These are phyloP conservation scores for Fusarium sp. DNA, from an alignment of 2,329 filamentous ascomycete genomes.

Conservation along the genomic window DNA sequence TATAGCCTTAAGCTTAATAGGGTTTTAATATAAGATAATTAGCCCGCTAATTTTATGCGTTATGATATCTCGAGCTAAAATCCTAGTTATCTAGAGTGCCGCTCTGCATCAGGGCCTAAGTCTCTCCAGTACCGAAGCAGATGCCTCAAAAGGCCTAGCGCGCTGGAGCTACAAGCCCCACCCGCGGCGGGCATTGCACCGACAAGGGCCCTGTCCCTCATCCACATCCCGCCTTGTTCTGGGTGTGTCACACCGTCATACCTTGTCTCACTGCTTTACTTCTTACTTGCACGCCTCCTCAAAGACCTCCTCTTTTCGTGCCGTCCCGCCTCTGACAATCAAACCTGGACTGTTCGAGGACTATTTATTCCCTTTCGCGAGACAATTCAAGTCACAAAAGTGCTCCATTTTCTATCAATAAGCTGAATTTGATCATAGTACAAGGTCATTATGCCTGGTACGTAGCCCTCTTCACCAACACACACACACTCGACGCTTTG, in stretches of 20 bases:
- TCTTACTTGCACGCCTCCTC: slow-evolving; percentile 27
- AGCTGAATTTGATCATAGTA: not conserved
- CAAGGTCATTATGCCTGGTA: slow-evolving; percentile 38
- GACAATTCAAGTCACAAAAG: not conserved
- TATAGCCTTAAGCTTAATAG: no score
- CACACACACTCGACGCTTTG: slow-evolving; percentile 2
- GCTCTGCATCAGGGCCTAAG: not conserved
- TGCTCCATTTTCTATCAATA: not conserved
- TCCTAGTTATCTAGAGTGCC: no score
- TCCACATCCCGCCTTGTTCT: slow-evolving; percentile 8
- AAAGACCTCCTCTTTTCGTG: slow-evolving; percentile 9
- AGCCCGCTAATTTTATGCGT: no score
- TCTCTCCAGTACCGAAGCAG: slow-evolving; percentile 23
- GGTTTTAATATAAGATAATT: no score
- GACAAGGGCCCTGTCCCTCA: slow-evolving; percentile 11
- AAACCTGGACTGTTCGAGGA: not conserved
- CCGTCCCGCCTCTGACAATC: not conserved
- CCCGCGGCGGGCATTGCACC: slow-evolving; percentile 23
- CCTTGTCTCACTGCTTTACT: slow-evolving; percentile 18
- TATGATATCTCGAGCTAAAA: no score
- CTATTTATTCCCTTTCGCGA: not conserved
- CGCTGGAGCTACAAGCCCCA: not conserved
- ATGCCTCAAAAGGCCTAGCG: slow-evolving; percentile 30
- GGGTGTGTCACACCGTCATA: slow-evolving; percentile 37
- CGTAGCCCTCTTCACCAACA: slow-evolving; percentile 30